Percentiles rank a stretch among this genome's conserved stretches.
These are phyloP conservation scores for Bretziella fagacearum DNA, from an alignment of 2,329 filamentous ascomycete species.

Conservation along the genomic window DNA sequence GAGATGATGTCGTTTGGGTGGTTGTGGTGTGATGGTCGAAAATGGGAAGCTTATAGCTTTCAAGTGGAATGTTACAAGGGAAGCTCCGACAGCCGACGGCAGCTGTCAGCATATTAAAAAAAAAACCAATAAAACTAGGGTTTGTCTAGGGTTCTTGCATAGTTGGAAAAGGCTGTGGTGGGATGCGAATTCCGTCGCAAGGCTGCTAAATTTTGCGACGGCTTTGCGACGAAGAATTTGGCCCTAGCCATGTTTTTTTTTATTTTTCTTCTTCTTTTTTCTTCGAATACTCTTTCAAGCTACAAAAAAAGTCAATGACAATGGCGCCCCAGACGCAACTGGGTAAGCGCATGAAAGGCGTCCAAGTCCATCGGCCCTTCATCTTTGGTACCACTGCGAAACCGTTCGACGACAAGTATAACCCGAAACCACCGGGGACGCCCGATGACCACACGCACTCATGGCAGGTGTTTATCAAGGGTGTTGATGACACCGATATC, in stretches of 20 bases:
- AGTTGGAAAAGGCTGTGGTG: background rate
- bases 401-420: conserved; percentile 59
- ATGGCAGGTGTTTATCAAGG: conserved; percentile 88
- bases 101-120: background rate
- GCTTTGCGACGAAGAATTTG: background rate
- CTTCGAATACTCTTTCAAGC: background rate
- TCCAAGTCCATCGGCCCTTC: conserved; percentile 47
- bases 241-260: too few relatives aligned
- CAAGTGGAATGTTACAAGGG: background rate
- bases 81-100: background rate
- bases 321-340: conserved; percentile 44
- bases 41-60: background rate
- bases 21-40: background rate
- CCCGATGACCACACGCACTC: conserved; percentile 90
- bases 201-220: background rate
- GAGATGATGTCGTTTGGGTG: background rate
- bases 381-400: conserved; percentile 66
- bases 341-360: conserved; percentile 48
- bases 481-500: conserved; percentile 76
- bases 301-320: conserved; percentile 3
- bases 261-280: background rate
- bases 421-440: conserved; percentile 58
- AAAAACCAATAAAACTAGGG: background rate
- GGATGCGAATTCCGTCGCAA: background rate
- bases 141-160: background rate